These are phyloP conservation scores for Chrysanthemum lavandulifolium DNA, from an alignment of 129 eudicot species.

Conservation along the genomic window DNA sequence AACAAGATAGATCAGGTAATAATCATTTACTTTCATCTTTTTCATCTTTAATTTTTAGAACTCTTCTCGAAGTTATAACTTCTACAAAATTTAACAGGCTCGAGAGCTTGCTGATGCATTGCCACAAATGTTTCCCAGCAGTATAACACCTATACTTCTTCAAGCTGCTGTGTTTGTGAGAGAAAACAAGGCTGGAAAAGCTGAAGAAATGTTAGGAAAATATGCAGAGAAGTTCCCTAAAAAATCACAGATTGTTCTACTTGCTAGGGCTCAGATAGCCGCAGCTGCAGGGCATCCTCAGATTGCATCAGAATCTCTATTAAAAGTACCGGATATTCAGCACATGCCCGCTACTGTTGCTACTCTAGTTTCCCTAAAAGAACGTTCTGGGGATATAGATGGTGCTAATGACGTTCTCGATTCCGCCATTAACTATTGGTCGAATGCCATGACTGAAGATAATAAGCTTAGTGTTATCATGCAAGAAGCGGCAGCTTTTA, in stretches of 20 bases:
- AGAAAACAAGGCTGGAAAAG: slow-evolving; percentile 85
- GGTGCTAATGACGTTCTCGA: slow-evolving; percentile 70
- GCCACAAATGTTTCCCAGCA: slow-evolving; percentile 64
- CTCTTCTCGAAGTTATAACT: neutral
- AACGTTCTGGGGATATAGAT: slow-evolving; percentile 79
- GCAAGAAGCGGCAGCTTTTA: slow-evolving; percentile 87
- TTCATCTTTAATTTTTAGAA: neutral
- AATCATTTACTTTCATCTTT: neutral
- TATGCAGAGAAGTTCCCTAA: slow-evolving; percentile 64
- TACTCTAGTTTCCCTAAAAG: slow-evolving; percentile 76
- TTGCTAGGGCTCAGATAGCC: slow-evolving; percentile 89
- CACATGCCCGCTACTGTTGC: slow-evolving; percentile 98
- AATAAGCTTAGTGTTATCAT: slow-evolving; percentile 61
- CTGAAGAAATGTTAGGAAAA: slow-evolving; percentile 74
- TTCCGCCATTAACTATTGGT: slow-evolving; percentile 71
- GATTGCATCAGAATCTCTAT: slow-evolving; percentile 74
- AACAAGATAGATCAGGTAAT: slow-evolving; percentile 89
- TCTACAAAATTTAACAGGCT: slow-evolving; percentile 48
- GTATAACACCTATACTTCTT: slow-evolving; percentile 72
- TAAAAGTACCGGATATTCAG: slow-evolving; percentile 75
- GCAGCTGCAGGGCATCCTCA: slow-evolving; percentile 89
- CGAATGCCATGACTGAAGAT: slow-evolving; percentile 89
- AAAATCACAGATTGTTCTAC: slow-evolving; percentile 50
- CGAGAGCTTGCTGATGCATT: slow-evolving; percentile 78
- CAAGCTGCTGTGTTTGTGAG: slow-evolving; percentile 87